A percentile compares a stretch with the other conserved stretches of the same genome.
phyloP scores from a whole-genome alignment of 805 yeast species.

The Tetrapisispora arboricola region DNA sequence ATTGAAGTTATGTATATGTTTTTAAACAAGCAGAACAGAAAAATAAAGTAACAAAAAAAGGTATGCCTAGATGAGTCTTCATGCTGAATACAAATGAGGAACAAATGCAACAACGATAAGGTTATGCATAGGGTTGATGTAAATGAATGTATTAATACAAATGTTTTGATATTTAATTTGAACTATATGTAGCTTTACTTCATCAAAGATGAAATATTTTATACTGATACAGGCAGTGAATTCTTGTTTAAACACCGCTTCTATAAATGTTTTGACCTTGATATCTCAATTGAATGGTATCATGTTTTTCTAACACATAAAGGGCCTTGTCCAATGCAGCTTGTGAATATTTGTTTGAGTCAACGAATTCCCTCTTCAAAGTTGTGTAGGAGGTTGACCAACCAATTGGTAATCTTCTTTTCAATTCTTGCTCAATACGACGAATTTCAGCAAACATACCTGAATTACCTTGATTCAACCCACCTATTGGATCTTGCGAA shows the following conservation, averaged over 20 bases:
- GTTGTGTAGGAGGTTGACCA: constrained; percentile 89
- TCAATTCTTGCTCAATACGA: constrained; percentile 71
- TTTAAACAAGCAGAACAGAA: too few species aligned
- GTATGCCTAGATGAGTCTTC: too few species aligned
- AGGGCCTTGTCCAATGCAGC: constrained; percentile 77
- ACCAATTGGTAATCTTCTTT: constrained; percentile 88
- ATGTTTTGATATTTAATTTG: neutral
- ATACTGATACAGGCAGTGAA: too few species aligned
- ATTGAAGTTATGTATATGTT: too few species aligned
- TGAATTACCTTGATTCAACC: constrained; percentile 40
- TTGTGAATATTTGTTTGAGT: constrained; percentile 48
- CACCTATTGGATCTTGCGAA: constrained; percentile 38
- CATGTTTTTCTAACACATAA: constrained; percentile 72
- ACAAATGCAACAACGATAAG: too few species aligned
- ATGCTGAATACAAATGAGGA: too few species aligned
- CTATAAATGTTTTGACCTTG: constrained; percentile 78
- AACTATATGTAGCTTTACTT: too few species aligned
- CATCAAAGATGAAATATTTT: too few species aligned
- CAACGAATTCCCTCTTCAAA: constrained; percentile 72
- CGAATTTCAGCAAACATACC: constrained; percentile 62
- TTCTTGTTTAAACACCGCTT: constrained; percentile 42
- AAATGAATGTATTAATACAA: neutral
- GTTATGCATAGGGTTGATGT: too few species aligned
- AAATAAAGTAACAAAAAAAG: too few species aligned
- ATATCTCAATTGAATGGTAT: constrained; percentile 76